Percentiles rank a stretch among this genome's conserved stretches.
These are phyloP conservation scores for Apophysomyces ossiformis DNA, from an alignment of 371 early-diverging fungal species.

Conservation along the genomic window DNA sequence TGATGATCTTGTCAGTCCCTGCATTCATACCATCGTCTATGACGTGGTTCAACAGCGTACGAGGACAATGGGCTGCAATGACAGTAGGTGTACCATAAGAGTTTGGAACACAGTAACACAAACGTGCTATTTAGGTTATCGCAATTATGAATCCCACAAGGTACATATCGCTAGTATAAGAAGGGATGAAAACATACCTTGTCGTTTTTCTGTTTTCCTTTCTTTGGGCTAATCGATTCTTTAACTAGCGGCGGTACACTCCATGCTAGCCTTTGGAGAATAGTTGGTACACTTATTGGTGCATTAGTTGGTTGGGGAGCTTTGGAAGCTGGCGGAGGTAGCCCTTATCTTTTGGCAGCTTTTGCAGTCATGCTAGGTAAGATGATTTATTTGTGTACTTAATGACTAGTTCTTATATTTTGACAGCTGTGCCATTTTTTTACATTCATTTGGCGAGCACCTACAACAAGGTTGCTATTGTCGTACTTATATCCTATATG, in stretches of 20 bases:
- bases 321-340: slow-evolving; percentile 45
- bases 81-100: slow-evolving; percentile 17
- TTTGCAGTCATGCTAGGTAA: slow-evolving; percentile 63
- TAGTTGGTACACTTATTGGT: slow-evolving; percentile 60
- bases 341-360: slow-evolving; percentile 56
- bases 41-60: slow-evolving; percentile 42
- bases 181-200: background rate
- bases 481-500: slow-evolving; percentile 46
- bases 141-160: slow-evolving; percentile 66
- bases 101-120: background rate
- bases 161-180: slow-evolving; percentile 16
- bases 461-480: slow-evolving; percentile 50
- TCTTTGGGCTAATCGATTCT: background rate
- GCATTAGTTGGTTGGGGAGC: slow-evolving; percentile 58
- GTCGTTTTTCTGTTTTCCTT: background rate
- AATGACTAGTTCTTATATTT: slow-evolving; percentile 3
- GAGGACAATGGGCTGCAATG: slow-evolving; percentile 66
- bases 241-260: slow-evolving; percentile 55
- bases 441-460: slow-evolving; percentile 53
- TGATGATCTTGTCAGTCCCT: slow-evolving; percentile 48
- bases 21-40: slow-evolving; percentile 53
- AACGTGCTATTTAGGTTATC: slow-evolving; percentile 34
- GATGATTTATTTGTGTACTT: background rate
- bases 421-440: slow-evolving; percentile 47
- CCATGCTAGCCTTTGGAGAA: slow-evolving; percentile 57